Evolutionary conservation across 2,329 filamentous ascomycete species (phyloP).

Genomic region (Colletotrichum sojae): DNA sequence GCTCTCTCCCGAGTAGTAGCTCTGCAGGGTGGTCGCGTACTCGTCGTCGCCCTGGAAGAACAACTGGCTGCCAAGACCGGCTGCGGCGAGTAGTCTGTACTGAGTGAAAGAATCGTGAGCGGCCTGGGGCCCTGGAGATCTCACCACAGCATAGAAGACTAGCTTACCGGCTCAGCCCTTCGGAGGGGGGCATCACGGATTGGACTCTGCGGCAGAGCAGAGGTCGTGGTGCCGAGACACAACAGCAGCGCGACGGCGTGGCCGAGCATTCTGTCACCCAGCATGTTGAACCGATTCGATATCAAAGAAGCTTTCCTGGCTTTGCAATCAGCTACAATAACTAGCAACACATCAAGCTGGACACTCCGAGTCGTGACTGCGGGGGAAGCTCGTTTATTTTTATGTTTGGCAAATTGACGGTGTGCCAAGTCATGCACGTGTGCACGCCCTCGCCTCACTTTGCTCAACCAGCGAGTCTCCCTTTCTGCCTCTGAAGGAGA

Average conservation of each 20-base stretch:
- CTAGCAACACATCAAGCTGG: too few species aligned
- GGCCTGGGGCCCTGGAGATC: too few species aligned
- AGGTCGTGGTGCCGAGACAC: not conserved
- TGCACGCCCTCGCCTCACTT: too few species aligned
- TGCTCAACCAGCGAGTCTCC: too few species aligned
- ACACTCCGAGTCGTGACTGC: too few species aligned
- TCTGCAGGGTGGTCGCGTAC: constrained; percentile 5
- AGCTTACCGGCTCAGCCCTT: not conserved
- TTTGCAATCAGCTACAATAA: too few species aligned
- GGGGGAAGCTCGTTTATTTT: too few species aligned
- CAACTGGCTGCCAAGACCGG: constrained; percentile 9
- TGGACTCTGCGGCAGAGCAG: not conserved
- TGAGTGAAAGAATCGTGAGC: not conserved
- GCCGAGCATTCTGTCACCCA: not conserved
- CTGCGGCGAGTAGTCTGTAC: constrained; percentile 13
- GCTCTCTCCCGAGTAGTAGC: constrained; percentile 14
- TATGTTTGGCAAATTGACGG: too few species aligned
- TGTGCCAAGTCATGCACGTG: too few species aligned
- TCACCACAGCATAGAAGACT: not conserved
- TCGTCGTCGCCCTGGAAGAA: constrained; percentile 9
- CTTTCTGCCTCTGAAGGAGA: too few species aligned
- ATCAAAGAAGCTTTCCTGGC: too few species aligned
- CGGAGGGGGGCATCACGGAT: not conserved
- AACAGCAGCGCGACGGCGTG: not conserved
- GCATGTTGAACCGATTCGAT: too few species aligned